phyloP scores from a whole-genome alignment of 805 yeast genomes.

The Metschnikowia bowlesiae region DNA sequence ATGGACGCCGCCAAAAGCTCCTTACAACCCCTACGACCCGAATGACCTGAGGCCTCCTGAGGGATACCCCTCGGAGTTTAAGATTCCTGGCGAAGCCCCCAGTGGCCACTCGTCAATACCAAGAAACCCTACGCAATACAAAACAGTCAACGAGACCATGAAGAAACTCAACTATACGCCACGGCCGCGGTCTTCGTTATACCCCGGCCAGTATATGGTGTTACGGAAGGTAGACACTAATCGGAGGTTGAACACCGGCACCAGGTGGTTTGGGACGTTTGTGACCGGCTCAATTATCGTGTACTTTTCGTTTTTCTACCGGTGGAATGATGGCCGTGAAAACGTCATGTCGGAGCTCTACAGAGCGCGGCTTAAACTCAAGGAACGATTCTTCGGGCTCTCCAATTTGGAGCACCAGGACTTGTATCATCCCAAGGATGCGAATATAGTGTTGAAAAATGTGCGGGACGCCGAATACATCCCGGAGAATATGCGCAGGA shows the following conservation, averaged over 20 bases:
- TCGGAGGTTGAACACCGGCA: conserved; percentile 54
- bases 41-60: conserved; percentile 71
- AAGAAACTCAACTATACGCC: conserved; percentile 70
- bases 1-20: conserved; percentile 78
- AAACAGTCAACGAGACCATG: conserved; percentile 70
- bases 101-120: conserved; percentile 56
- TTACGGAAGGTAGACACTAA: conserved; percentile 55
- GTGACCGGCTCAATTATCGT: conserved; percentile 46
- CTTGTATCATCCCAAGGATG: conserved; percentile 43
- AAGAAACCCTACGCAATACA: conserved; percentile 60
- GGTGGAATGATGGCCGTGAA: conserved; percentile 84
- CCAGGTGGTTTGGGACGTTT: conserved; percentile 51
- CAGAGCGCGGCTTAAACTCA: conserved; percentile 52
- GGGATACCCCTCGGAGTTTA: conserved; percentile 82
- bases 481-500: conserved; percentile 38
- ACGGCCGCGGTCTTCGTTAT: conserved; percentile 65
- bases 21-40: conserved; percentile 83
- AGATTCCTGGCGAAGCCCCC: conserved; percentile 59
- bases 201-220: conserved; percentile 76
- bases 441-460: conserved; percentile 37
- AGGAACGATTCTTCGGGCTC: conserved; percentile 54
- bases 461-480: conserved; percentile 42
- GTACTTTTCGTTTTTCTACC: conserved; percentile 65
- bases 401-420: conserved; percentile 61
- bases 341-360: conserved; percentile 68